These are phyloP conservation scores for Pestalotiopsis sp. DNA, from an alignment of 2,329 filamentous ascomycete species.

Conservation along the genomic window DNA sequence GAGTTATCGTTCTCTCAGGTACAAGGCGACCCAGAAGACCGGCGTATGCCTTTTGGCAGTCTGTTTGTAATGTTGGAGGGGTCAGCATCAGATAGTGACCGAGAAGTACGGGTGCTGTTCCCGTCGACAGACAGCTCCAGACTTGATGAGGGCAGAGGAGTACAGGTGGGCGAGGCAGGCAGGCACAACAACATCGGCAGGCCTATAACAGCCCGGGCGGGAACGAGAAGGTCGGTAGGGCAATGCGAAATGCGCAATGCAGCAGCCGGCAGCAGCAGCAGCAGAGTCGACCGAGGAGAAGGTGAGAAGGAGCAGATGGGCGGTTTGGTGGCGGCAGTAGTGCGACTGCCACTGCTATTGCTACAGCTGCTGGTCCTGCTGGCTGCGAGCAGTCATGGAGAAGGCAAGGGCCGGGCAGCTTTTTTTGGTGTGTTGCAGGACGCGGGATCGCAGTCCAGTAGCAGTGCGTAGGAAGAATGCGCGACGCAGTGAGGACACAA, in stretches of 20 bases:
- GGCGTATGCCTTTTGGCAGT: conserved; percentile 2
- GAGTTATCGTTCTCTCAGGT: conserved; percentile 8
- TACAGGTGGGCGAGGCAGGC: background rate
- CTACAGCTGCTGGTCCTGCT: background rate
- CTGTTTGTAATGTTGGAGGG: conserved; percentile 7
- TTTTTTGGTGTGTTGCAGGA: background rate
- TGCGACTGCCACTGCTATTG: background rate
- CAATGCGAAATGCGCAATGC: background rate
- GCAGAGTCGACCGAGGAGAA: background rate
- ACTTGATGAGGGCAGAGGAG: conserved; percentile 7
- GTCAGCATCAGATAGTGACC: conserved; percentile 14
- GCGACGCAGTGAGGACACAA: conserved; percentile 9
- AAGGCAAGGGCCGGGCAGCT: background rate
- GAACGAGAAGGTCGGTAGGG: background rate
- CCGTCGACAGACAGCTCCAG: conserved; percentile 4
- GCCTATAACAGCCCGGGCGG: background rate
- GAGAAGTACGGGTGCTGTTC: conserved; percentile 13
- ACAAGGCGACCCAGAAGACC: background rate
- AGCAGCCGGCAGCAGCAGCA: background rate
- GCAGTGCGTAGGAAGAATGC: background rate
- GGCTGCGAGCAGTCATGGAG: background rate
- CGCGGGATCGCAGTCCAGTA: background rate
- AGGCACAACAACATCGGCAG: conserved; percentile 1
- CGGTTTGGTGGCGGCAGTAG: background rate
- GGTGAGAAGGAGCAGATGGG: background rate